A percentile compares a stretch with the other conserved stretches of the same genome.
These are phyloP conservation scores for Metarhizium brunneum DNA, from an alignment of 2,329 filamentous ascomycete genomes.

Conservation along the genomic window DNA sequence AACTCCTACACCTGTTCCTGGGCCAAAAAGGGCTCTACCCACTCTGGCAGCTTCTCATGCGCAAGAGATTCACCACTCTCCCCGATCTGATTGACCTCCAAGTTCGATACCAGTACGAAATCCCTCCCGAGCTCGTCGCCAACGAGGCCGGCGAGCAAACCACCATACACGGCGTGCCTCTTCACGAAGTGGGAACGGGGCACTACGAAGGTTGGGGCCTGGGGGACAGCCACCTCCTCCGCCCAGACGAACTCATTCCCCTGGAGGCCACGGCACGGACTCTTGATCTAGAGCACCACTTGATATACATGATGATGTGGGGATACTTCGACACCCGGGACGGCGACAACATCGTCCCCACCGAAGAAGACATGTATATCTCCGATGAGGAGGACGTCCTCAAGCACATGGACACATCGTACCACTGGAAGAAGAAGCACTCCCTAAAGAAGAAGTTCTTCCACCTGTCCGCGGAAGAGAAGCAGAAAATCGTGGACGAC, in stretches of 20 bases:
- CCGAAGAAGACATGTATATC: slow-evolving; percentile 41
- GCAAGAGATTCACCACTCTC: slow-evolving; percentile 38
- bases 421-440: slow-evolving; percentile 35
- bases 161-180: slow-evolving; percentile 41
- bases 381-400: slow-evolving; percentile 33
- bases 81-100: slow-evolving; percentile 47
- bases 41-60: slow-evolving; percentile 52
- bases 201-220: slow-evolving; percentile 49
- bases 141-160: slow-evolving; percentile 11
- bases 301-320: slow-evolving; percentile 51
- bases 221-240: slow-evolving; percentile 34
- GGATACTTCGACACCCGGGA: slow-evolving; percentile 49
- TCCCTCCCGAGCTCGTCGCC: slow-evolving; percentile 23
- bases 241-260: slow-evolving; percentile 50
- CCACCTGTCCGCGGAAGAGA: slow-evolving; percentile 25
- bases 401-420: slow-evolving; percentile 20
- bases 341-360: slow-evolving; percentile 40
- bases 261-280: slow-evolving; percentile 43
- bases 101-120: slow-evolving; percentile 45
- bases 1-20: slow-evolving; percentile 48
- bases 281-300: slow-evolving; percentile 42
- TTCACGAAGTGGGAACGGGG: slow-evolving; percentile 39
- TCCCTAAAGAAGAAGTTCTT: slow-evolving; percentile 35
- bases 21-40: slow-evolving; percentile 45
- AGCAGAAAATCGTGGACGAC: slow-evolving; percentile 26